phyloP scores from a whole-genome alignment of 306 rosid genomes.

The Sphenostylis stenocarpa region DNA sequence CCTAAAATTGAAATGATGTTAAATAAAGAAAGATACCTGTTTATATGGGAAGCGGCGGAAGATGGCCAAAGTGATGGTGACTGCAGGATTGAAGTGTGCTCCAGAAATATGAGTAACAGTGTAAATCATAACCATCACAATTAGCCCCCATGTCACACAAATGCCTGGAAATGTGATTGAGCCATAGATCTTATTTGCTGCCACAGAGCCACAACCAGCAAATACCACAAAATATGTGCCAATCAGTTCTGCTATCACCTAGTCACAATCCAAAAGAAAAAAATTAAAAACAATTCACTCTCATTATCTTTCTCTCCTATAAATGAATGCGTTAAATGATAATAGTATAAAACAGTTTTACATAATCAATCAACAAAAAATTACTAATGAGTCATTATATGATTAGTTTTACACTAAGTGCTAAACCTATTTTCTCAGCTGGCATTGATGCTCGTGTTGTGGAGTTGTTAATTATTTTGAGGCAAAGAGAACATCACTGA shows the following conservation, averaged over 20 bases:
- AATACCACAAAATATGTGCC: constrained; percentile 64
- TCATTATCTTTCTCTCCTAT: background rate
- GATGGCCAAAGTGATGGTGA: constrained; percentile 52
- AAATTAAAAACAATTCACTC: background rate
- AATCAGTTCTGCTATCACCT: constrained; percentile 48
- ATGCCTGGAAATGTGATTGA: constrained; percentile 38
- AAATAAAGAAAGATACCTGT: background rate
- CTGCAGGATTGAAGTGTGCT: constrained; percentile 63
- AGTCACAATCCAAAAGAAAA: background rate
- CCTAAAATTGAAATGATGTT: too few species aligned
- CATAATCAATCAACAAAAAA: too few species aligned
- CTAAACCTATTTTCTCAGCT: too few species aligned
- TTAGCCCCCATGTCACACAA: constrained; percentile 47
- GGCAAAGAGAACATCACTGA: background rate
- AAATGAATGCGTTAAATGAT: background rate
- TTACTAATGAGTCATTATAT: too few species aligned
- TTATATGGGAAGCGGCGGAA: constrained; percentile 31
- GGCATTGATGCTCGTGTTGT: background rate
- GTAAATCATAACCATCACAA: constrained; percentile 43
- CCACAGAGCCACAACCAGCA: constrained; percentile 39
- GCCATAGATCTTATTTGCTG: constrained; percentile 37
- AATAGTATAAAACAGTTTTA: too few species aligned
- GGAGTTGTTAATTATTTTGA: background rate
- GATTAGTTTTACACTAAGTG: too few species aligned
- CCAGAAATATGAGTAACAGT: constrained; percentile 56